Evolutionary conservation across 116 monocot species (phyloP).

Genomic region (Iris pallida): DNA sequence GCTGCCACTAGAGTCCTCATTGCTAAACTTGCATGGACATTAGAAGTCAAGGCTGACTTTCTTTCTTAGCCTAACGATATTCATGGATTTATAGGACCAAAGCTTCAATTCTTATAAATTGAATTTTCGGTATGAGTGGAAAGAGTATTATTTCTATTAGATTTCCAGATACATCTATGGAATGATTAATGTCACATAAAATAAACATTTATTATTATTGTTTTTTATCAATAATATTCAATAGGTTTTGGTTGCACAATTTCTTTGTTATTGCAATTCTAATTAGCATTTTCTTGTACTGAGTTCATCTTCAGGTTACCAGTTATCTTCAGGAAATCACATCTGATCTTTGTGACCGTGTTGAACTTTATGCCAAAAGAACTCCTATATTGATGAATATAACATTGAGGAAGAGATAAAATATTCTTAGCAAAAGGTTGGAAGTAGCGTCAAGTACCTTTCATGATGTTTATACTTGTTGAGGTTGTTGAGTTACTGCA

Average conservation of each 20-base stretch:
- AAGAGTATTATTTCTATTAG: too few species aligned
- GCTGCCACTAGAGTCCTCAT: too few species aligned
- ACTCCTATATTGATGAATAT: slow-evolving; percentile 83
- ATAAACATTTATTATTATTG: too few species aligned
- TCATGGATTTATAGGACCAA: too few species aligned
- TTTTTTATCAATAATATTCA: too few species aligned
- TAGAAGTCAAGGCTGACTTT: too few species aligned
- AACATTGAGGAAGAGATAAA: slow-evolving; percentile 90
- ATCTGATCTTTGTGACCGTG: slow-evolving; percentile 78
- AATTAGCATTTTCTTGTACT: not conserved
- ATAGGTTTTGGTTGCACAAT: not conserved
- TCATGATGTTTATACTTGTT: not conserved
- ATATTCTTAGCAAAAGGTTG: slow-evolving; percentile 87
- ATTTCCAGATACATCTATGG: too few species aligned
- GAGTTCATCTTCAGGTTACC: slow-evolving; percentile 50
- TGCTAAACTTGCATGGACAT: too few species aligned
- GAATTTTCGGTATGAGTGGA: too few species aligned
- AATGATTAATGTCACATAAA: not conserved
- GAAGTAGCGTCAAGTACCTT: not conserved
- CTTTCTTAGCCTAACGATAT: too few species aligned
- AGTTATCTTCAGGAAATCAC: slow-evolving; percentile 92
- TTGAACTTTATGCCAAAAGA: slow-evolving; percentile 67
- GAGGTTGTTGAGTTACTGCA: too few species aligned
- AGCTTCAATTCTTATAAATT: too few species aligned
- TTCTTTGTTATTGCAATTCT: not conserved